Conservation (phyloP, 768 basidiomycete genomes). For the Grammothele lineata region DNA sequence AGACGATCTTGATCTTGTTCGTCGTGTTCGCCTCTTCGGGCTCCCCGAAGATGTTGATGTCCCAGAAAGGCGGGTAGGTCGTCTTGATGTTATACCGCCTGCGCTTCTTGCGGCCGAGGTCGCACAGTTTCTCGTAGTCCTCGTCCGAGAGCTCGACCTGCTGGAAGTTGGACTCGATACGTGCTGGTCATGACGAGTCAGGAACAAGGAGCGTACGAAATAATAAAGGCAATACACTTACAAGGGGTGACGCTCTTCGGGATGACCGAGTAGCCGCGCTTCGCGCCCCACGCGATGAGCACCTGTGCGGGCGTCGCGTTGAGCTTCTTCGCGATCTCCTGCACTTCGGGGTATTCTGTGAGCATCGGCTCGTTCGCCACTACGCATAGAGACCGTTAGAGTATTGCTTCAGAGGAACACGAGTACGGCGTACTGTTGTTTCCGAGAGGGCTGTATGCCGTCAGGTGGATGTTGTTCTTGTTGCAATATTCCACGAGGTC, state of each 20-base stretch:
- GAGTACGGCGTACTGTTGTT: conserved; percentile 77
- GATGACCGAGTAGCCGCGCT: conserved; percentile 77
- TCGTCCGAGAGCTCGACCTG: conserved; percentile 63
- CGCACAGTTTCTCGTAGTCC: conserved; percentile 58
- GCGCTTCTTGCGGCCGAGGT: conserved; percentile 45
- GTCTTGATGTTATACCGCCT: conserved; percentile 62
- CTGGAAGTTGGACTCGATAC: conserved; percentile 75
- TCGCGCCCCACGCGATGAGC: conserved; percentile 73
- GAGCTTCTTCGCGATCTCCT: conserved; percentile 58
- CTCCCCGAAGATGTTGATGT: conserved; percentile 69
- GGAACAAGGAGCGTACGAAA: background rate
- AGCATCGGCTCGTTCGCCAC: conserved; percentile 60
- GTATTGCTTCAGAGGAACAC: too few relatives aligned
- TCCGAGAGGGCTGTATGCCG: conserved; percentile 71
- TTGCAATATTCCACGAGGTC: conserved; percentile 69
- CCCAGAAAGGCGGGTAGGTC: conserved; percentile 59
- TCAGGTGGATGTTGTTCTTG: conserved; percentile 64
- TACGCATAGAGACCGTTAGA: conserved; percentile 18
- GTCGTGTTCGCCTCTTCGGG: conserved; percentile 43
- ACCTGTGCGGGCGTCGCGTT: conserved; percentile 75
- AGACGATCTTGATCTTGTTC: conserved; percentile 30
- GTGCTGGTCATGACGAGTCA: conserved; percentile 31
- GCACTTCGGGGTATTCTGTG: conserved; percentile 60
- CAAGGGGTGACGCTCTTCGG: conserved; percentile 75
- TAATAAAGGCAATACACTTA: conserved; percentile 13